Evolutionary conservation across 768 basidiomycete genomes (phyloP).

Genomic region (Kwoniella bestiolae): DNA sequence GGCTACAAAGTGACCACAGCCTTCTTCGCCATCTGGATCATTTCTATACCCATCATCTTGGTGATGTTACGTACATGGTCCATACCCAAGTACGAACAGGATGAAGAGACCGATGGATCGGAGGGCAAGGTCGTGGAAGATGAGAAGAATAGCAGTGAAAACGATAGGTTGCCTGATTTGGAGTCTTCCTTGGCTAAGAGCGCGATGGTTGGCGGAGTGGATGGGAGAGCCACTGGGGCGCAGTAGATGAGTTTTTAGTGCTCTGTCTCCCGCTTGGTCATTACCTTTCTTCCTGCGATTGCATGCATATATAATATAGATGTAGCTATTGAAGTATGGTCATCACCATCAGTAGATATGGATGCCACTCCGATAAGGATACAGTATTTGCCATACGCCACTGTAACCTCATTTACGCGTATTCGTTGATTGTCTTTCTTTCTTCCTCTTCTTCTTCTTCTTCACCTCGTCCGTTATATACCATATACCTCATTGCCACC

Average conservation of each 20-base stretch:
- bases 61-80: neutral
- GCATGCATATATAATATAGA: neutral
- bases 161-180: constrained; percentile 2
- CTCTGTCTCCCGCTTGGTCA: neutral
- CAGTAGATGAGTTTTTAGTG: neutral
- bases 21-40: constrained; percentile 23
- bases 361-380: neutral
- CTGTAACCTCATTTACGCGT: too few relatives aligned
- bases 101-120: neutral
- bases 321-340: too few relatives aligned
- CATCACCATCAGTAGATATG: too few relatives aligned
- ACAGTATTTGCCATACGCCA: too few relatives aligned
- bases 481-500: too few relatives aligned
- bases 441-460: too few relatives aligned
- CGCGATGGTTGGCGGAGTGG: constrained; percentile 1
- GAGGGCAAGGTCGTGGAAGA: neutral
- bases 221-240: constrained; percentile 12
- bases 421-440: too few relatives aligned
- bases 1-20: constrained; percentile 45
- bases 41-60: constrained; percentile 20
- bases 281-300: neutral
- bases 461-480: too few relatives aligned
- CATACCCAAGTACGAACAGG: constrained; percentile 2
- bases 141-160: neutral
- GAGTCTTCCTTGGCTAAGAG: constrained; percentile 7